Evolutionary conservation across 1,139 yeast species (phyloP).

Genomic region (Diutina sp.): DNA sequence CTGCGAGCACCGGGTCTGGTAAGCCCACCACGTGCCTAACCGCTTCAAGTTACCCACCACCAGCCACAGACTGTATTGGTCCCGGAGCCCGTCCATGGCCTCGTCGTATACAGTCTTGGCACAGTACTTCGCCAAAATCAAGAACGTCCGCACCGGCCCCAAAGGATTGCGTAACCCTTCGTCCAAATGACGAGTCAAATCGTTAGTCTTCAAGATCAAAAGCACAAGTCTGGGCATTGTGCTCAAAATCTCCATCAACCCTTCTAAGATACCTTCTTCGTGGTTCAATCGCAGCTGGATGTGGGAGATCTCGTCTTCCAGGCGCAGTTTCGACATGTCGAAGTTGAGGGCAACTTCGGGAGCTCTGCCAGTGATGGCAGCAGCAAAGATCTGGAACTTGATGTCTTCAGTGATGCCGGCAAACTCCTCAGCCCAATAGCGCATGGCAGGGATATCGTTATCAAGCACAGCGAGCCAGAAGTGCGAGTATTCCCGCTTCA

Average conservation of each 20-base stretch:
- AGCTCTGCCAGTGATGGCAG: slow-evolving; percentile 86
- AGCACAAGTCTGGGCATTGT: slow-evolving; percentile 77
- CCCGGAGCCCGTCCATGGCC: slow-evolving; percentile 2
- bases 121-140: slow-evolving; percentile 85
- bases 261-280: slow-evolving; percentile 52
- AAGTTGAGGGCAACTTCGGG: slow-evolving; percentile 31
- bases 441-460: slow-evolving; percentile 53
- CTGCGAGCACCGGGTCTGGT: slow-evolving; percentile 39
- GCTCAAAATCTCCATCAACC: slow-evolving; percentile 69
- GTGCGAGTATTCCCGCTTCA: slow-evolving; percentile 75
- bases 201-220: slow-evolving; percentile 84
- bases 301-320: slow-evolving; percentile 40
- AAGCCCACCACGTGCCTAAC: slow-evolving; percentile 30
- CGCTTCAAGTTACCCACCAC: slow-evolving; percentile 9
- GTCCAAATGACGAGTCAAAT: slow-evolving; percentile 78
- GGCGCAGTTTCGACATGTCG: slow-evolving; percentile 39
- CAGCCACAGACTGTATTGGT: neutral
- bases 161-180: slow-evolving; percentile 72
- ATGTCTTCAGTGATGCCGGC: slow-evolving; percentile 69
- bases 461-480: slow-evolving; percentile 88
- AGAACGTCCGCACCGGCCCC: slow-evolving; percentile 79
- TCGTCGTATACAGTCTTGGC: slow-evolving; percentile 70
- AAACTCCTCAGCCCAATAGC: slow-evolving; percentile 57
- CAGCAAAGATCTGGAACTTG: slow-evolving; percentile 74
- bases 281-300: slow-evolving; percentile 53